phyloP scores from a whole-genome alignment of 768 basidiomycete genomes.

The Sarcodon aspratus region DNA sequence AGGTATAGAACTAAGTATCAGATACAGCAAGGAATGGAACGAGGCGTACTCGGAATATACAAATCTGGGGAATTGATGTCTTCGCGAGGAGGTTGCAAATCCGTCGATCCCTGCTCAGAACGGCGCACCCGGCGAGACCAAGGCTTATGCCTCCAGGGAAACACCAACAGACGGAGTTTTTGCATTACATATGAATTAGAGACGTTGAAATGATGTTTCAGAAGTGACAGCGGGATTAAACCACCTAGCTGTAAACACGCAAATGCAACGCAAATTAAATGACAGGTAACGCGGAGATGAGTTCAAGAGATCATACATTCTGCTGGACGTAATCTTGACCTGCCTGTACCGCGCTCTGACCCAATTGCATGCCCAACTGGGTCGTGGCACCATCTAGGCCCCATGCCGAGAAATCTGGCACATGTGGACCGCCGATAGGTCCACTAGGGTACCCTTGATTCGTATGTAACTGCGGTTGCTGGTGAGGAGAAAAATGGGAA shows the following conservation, averaged over 20 bases:
- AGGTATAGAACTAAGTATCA: background rate
- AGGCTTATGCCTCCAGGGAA: constrained; percentile 89
- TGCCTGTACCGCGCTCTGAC: constrained; percentile 81
- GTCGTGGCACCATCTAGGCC: constrained; percentile 90
- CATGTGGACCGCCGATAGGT: constrained; percentile 9
- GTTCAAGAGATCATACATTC: constrained; percentile 45
- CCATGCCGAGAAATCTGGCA: constrained; percentile 54
- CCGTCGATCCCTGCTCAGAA: constrained; percentile 52
- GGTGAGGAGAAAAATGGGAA: constrained; percentile 1
- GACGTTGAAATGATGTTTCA: constrained; percentile 93
- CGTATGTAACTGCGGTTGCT: constrained; percentile 4
- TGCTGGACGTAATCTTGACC: constrained; percentile 95
- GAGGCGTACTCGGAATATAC: constrained; percentile 76
- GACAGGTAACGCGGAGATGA: background rate
- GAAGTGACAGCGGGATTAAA: constrained; percentile 58
- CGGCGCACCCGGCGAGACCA: constrained; percentile 67
- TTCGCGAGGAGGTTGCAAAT: constrained; percentile 84
- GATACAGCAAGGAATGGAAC: background rate
- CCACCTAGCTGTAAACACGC: constrained; percentile 56
- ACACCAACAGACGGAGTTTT: constrained; percentile 82
- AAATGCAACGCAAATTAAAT: constrained; percentile 1
- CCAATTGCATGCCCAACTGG: constrained; percentile 93
- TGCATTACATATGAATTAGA: constrained; percentile 91
- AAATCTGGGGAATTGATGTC: constrained; percentile 95
- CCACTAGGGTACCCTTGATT: constrained; percentile 16